Evolutionary conservation across 306 rosid genomes (phyloP), one percentile per base, ranked within the genome.

Genomic region (Spatholobus suberectus): DNA sequence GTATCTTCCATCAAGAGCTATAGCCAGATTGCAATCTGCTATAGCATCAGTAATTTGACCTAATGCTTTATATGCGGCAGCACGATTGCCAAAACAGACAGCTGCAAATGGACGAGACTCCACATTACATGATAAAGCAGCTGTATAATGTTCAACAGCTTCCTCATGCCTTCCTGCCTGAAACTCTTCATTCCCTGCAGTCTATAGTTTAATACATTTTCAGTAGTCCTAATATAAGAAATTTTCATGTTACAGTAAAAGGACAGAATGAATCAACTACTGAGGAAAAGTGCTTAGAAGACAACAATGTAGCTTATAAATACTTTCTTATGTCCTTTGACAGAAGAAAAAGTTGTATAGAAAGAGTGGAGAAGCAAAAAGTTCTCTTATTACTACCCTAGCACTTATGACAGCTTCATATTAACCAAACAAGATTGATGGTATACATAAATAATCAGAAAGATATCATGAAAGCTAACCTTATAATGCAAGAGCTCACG

Each of bases 401-500:
- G n/a, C 26, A 34, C 47, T 67, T 18, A 1, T 66, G 34, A 40
- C 5, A 68, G 73, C 11, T 38, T 43, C 73, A 38, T 43, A 44
- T 10, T 38, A 51, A 37, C 24, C 55, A 78, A 78, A 52, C 40
- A 63, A 63, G 55, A 55, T 15, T 17, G 55, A 20, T 21, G 20
- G 44, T 51, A 24, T 49, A 35, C 26, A 78, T 77, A 77, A 61
- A 21, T 20, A 63, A 40, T 69, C 59, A 41, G 32, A 54, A 26
- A 52, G 40, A 51, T 24, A 11, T 6, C 21, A 37, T 2, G 69
- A 79, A 68, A 74, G 72, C 74, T 73, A 86, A 94, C 98, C 97
- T 94, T 94, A 67, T 87, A 88, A 74, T 52, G 86, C 49, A 92
- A 68, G 52, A 92, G 95, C 86, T 92, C 90, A 66, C 86, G 91